Percentiles rank a stretch among this genome's conserved stretches.
Conservation (phyloP, 257 asterid species). For the Gardenia jasminoides region DNA sequence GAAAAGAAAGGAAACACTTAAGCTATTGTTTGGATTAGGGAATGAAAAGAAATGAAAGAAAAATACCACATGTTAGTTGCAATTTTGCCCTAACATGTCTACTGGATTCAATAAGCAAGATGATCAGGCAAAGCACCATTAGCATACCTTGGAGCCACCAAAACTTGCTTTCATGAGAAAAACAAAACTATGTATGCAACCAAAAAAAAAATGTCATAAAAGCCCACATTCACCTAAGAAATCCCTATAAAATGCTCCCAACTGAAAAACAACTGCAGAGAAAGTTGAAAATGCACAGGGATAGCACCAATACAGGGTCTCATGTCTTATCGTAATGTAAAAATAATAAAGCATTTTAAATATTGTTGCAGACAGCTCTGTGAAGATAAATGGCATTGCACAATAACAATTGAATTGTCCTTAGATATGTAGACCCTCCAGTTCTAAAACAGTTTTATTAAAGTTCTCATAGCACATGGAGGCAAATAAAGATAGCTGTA, state of each 20-base stretch:
- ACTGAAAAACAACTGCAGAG: not conserved
- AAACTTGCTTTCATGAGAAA: not conserved
- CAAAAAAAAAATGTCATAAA: not conserved
- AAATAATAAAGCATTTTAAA: not conserved
- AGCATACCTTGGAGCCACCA: too few species aligned
- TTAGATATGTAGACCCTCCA: not conserved
- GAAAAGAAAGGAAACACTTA: too few species aligned
- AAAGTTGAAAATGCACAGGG: not conserved
- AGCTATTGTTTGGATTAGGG: too few species aligned
- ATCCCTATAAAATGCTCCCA: not conserved
- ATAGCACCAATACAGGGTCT: not conserved
- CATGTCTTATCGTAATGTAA: not conserved
- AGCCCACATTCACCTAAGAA: not conserved
- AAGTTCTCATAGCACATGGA: constrained; percentile 3
- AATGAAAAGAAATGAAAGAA: too few species aligned
- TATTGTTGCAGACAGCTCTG: not conserved
- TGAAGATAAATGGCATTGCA: too few species aligned
- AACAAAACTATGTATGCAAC: not conserved
- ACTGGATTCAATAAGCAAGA: not conserved
- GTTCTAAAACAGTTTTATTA: constrained; percentile 1
- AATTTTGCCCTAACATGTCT: not conserved
- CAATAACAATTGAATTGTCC: not conserved
- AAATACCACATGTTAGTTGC: too few species aligned
- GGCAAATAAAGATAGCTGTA: constrained; percentile 15
- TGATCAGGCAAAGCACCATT: not conserved